Conservation (phyloP, 768 basidiomycete species). For the Pisolithus microcarpus region DNA sequence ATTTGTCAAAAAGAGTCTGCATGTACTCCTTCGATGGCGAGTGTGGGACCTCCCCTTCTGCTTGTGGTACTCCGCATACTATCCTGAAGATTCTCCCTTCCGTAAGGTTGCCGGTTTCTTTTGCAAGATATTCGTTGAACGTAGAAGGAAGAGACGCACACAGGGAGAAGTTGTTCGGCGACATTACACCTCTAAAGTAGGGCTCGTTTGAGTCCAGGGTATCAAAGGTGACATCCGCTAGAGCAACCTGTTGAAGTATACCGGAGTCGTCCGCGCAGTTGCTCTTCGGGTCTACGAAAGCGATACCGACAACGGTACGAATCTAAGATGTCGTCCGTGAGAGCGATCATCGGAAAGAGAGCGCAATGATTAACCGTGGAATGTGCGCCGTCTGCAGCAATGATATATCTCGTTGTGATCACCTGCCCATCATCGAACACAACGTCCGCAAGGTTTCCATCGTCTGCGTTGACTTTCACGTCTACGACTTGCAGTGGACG, state of each 20-base stretch:
- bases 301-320: slow-evolving; percentile 34
- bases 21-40: slow-evolving; percentile 35
- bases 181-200: slow-evolving; percentile 18
- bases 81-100: slow-evolving; percentile 32
- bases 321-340: slow-evolving; percentile 26
- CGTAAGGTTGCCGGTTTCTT: slow-evolving; percentile 2
- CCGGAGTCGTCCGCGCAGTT: slow-evolving; percentile 18
- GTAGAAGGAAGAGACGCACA: slow-evolving; percentile 29
- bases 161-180: slow-evolving; percentile 29
- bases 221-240: slow-evolving; percentile 13
- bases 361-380: slow-evolving; percentile 31
- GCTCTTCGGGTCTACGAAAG: slow-evolving; percentile 38
- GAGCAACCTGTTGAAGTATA: slow-evolving; percentile 30
- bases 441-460: slow-evolving; percentile 30
- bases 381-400: slow-evolving; percentile 46
- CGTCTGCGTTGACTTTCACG: slow-evolving; percentile 24
- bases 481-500: slow-evolving; percentile 35
- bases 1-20: slow-evolving; percentile 36
- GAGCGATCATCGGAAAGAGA: background rate
- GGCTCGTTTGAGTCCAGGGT: background rate
- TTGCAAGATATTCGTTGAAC: slow-evolving; percentile 14
- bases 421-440: slow-evolving; percentile 40
- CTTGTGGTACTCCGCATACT: slow-evolving; percentile 31
- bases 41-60: slow-evolving; percentile 29
- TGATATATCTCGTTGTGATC: slow-evolving; percentile 38